These are phyloP conservation scores for Blumeria hordei DNA, from an alignment of 2,329 filamentous ascomycete species.

Conservation along the genomic window DNA sequence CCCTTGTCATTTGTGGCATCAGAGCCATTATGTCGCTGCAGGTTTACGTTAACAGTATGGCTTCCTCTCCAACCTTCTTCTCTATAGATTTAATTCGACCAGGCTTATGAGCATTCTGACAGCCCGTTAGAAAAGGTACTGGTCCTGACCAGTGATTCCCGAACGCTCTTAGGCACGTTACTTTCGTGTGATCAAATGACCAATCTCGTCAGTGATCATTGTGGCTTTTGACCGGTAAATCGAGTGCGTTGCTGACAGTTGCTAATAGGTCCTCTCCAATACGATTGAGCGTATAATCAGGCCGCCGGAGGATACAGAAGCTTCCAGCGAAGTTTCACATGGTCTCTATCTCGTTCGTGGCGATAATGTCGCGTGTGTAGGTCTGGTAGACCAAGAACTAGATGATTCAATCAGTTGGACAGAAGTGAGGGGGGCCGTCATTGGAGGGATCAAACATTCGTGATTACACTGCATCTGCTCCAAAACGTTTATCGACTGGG, in stretches of 20 bases:
- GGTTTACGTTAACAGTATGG: conserved; percentile 27
- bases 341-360: conserved; percentile 82
- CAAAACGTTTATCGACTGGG: too few species aligned
- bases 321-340: conserved; percentile 56
- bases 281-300: conserved; percentile 81
- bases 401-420: conserved; percentile 84
- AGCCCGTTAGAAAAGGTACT: conserved; percentile 55
- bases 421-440: conserved; percentile 62
- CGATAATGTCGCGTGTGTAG: conserved; percentile 81
- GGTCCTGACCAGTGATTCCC: conserved; percentile 77
- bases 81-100: too few species aligned
- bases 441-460: conserved; percentile 66
- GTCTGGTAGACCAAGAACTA: conserved; percentile 69
- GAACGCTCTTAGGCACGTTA: conserved; percentile 62
- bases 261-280: conserved; percentile 43
- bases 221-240: not conserved
- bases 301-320: conserved; percentile 57
- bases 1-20: not conserved
- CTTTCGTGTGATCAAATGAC: conserved; percentile 76
- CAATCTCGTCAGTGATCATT: conserved; percentile 37
- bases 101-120: conserved; percentile 12
- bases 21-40: conserved; percentile 24
- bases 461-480: conserved; percentile 4
- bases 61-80: not conserved
- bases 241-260: not conserved